Base-by-base conservation (phyloP, 495 filamentous ascomycete species). In the Aspergillus funiculosus region DNA sequence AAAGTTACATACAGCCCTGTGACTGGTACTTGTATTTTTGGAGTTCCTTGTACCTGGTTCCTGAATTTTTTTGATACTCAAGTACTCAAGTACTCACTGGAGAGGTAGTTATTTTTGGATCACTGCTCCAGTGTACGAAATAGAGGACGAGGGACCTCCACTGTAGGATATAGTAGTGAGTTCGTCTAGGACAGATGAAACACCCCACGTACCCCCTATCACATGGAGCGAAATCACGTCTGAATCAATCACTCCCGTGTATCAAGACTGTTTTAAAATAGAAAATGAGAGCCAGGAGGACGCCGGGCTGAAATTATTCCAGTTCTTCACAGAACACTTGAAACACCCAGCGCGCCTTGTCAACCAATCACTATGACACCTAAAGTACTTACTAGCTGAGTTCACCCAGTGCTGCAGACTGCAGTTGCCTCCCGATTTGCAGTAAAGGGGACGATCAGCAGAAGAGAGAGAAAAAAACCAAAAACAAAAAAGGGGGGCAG, bases 321-420 rank as follows among this genome's bases (percentile, higher is more conserved):
- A 37, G 48, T 53, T 48, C 44, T 48, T 44, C 51, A 48, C 38
- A 31, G 21, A 46, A 48, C 32, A 28, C 30, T 26, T 48, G 45
- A 53, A 48, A 44, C n/a, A 15, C n/a, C 41, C 29, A 45, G 51
- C 53, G 48, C 53, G 53, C 42, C 43, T 56, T 52, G 27, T 39
- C 19, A 0, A 11, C 53, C 48, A 56, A 56, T 56, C 30, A 49
- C 13, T 11, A 5, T 5, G 1, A 11, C 14, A 19, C 15, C 2
- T 3, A n/a, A 28, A 8, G 46, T 48, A n/a, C n/a, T n/a, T n/a
- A n/a, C n/a, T n/a, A n/a, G 24, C 14, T 40, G 25, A 25, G 35
- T 26, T 13, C 19, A 13, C 9, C 11, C 11, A 24, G 20, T 38
- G 29, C 17, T 43, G 40, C 40, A 43, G 40, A n/a, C 14, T n/a